Evolutionary conservation across 805 yeast genomes (phyloP).

Genomic region (Vanderwaltozyma polyspora): DNA sequence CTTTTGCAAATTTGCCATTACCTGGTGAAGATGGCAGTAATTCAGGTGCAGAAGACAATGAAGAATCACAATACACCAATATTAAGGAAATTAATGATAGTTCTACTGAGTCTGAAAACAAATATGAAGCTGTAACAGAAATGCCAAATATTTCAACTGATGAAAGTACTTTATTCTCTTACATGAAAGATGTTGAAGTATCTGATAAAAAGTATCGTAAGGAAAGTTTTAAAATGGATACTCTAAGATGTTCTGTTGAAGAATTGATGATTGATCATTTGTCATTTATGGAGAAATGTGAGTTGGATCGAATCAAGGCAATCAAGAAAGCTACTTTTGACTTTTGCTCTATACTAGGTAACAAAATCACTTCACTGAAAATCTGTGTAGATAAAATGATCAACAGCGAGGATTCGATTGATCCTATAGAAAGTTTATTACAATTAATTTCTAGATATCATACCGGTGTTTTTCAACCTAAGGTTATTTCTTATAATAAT

Average conservation of each 20-base stretch:
- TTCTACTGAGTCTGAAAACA: background rate
- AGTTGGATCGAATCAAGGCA: slow-evolving; percentile 63
- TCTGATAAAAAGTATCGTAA: slow-evolving; percentile 48
- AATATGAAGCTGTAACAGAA: slow-evolving; percentile 2
- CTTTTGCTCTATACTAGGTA: slow-evolving; percentile 55
- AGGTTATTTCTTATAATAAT: slow-evolving; percentile 63
- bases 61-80: background rate
- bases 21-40: slow-evolving; percentile 5
- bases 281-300: slow-evolving; percentile 72
- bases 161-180: slow-evolving; percentile 39
- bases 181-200: slow-evolving; percentile 45
- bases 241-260: slow-evolving; percentile 60
- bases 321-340: slow-evolving; percentile 66
- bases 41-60: slow-evolving; percentile 1
- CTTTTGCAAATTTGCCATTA: slow-evolving; percentile 33
- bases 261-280: slow-evolving; percentile 62
- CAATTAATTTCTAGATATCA: slow-evolving; percentile 55
- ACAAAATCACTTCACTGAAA: slow-evolving; percentile 47
- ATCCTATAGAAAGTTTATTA: slow-evolving; percentile 57
- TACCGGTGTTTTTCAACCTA: slow-evolving; percentile 68
- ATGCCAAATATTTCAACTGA: slow-evolving; percentile 16
- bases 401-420: slow-evolving; percentile 57
- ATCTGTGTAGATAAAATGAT: slow-evolving; percentile 49
- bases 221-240: slow-evolving; percentile 49
- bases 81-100: too few species aligned